Conservation (phyloP, 1,284 basidiomycete species). For the Marasmius oreades region DNA sequence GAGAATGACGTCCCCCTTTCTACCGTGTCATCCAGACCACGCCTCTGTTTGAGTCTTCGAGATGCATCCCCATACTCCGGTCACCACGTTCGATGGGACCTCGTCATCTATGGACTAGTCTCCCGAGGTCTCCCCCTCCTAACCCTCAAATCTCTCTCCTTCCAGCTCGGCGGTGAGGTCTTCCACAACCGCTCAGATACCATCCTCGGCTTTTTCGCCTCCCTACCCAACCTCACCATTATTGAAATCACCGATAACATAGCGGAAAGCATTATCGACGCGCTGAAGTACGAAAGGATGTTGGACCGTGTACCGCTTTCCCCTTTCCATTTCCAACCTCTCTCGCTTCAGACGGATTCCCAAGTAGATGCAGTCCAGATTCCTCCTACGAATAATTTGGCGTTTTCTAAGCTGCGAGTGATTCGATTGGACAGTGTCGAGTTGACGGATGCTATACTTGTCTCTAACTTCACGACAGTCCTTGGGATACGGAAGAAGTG, state of each 20-base stretch:
- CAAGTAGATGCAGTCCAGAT: no score
- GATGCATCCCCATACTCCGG: neutral
- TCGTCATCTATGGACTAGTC: neutral
- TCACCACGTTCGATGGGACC: neutral
- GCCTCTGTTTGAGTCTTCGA: neutral
- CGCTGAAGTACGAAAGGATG: no score
- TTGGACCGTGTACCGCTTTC: no score
- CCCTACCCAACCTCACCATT: neutral
- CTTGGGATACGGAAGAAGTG: no score
- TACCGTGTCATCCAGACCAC: neutral
- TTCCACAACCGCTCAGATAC: neutral
- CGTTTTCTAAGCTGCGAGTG: no score
- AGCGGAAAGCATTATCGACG: no score
- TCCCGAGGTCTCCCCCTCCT: neutral
- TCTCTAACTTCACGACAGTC: no score
- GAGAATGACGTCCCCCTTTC: neutral
- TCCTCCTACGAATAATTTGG: no score
- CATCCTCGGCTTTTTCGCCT: neutral
- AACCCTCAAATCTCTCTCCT: neutral
- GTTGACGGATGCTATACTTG: neutral
- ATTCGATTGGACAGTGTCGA: neutral
- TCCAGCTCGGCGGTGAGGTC: neutral
- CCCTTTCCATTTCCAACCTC: no score
- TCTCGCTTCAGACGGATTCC: no score
- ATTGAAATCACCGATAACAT: neutral